phyloP scores from a whole-genome alignment of 1,284 basidiomycete genomes.

The Vanrija sp. region DNA sequence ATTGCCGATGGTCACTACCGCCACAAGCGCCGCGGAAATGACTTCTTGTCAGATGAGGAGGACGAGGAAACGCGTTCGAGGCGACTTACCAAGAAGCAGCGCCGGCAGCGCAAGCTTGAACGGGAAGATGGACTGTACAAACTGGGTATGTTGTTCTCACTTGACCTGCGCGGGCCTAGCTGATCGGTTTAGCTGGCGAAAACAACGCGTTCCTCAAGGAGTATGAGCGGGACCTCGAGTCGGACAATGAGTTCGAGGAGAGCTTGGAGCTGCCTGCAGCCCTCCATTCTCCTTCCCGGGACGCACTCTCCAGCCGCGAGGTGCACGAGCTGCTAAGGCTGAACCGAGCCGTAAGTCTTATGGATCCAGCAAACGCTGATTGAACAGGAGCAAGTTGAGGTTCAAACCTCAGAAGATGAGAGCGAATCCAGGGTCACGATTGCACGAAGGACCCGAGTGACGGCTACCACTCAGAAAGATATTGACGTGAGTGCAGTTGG shows the following conservation, averaged over 20 bases:
- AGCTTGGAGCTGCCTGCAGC: no score
- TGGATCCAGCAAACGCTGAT: not conserved
- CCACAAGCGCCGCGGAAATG: slow-evolving; percentile 26
- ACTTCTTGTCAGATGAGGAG: slow-evolving; percentile 35
- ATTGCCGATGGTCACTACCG: slow-evolving; percentile 36
- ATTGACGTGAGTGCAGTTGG: no score
- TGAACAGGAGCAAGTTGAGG: no score
- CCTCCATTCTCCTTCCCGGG: no score
- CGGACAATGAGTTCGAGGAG: slow-evolving; percentile 36
- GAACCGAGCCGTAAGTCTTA: not conserved
- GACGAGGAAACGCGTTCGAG: slow-evolving; percentile 21
- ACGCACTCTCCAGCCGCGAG: not conserved
- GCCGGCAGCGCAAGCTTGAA: slow-evolving; percentile 24
- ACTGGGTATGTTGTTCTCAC: slow-evolving; percentile 18
- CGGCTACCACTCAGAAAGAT: no score
- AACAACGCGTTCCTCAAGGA: slow-evolving; percentile 26
- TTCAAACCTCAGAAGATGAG: no score
- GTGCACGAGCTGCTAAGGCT: not conserved
- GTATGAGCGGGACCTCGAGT: slow-evolving; percentile 30
- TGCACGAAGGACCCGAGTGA: no score
- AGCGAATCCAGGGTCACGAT: no score
- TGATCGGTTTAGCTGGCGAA: slow-evolving; percentile 22
- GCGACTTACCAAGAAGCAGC: slow-evolving; percentile 24
- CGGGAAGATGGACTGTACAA: slow-evolving; percentile 32
- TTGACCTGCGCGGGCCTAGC: not conserved